phyloP scores from a whole-genome alignment of 306 rosid genomes.

The Citrullus mucosospermus region DNA sequence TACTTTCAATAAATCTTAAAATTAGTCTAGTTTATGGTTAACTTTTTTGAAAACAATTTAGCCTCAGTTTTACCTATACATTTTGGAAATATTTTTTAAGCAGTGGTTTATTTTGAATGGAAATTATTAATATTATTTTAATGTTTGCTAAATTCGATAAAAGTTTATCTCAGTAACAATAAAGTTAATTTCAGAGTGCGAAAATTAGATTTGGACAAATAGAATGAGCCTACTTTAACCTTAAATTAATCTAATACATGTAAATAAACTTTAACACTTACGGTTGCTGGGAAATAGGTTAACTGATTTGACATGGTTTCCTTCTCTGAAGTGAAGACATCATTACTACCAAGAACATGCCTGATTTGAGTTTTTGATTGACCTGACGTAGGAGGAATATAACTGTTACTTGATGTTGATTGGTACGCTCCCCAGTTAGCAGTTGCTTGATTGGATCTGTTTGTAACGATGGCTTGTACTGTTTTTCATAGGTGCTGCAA shows the following conservation, averaged over 20 bases:
- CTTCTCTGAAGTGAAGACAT: not conserved
- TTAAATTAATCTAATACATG: not conserved
- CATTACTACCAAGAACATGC: not conserved
- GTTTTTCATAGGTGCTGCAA: conserved; percentile 45
- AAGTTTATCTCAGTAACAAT: no score
- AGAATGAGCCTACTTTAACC: no score
- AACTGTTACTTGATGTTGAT: not conserved
- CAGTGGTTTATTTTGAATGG: no score
- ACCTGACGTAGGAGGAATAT: not conserved
- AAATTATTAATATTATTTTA: no score
- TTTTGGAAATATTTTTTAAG: no score
- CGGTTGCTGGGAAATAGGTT: not conserved
- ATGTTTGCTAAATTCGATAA: no score
- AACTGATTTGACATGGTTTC: not conserved
- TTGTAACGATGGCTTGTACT: not conserved
- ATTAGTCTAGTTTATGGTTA: no score
- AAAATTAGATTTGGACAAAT: no score
- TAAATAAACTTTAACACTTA: not conserved
- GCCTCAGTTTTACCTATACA: no score
- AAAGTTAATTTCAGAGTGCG: no score
- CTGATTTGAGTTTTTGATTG: not conserved
- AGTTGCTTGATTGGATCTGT: not conserved
- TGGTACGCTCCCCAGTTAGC: not conserved
- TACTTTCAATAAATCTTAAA: no score
- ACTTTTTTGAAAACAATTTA: no score